Evolutionary conservation across 352 stramenopile genomes (phyloP), one percentile per base, ranked within the genome.

Genomic region (Globisporangium heterothallicum): DNA sequence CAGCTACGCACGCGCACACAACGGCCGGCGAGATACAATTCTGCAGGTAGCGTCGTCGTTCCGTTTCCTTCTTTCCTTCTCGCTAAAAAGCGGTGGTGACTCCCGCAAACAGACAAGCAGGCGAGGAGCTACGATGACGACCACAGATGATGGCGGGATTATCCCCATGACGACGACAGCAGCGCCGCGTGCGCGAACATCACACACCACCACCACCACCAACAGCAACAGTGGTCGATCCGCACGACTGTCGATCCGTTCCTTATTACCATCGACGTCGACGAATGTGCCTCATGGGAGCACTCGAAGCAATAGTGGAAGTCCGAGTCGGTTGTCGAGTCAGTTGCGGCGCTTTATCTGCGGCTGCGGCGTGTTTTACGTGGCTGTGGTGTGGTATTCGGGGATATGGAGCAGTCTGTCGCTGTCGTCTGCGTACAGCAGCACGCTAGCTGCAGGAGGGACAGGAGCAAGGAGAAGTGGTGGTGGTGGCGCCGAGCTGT

Each of bases 361-460:
- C 21, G 56, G 61, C n/a, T 65, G 56, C 21, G 61, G 45, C 6
- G n/a, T 64, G 16, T 48, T 68, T 25, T 68, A 68, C 41, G 36
- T 65, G 10, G 42, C 42, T 9, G 32, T 62, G 27, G 41, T 68
- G 9, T 68, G 61, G 61, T 58, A 58, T 46, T 53, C 51, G 10
- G 30, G 56, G 10, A 24, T 58, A n/a, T 65, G 57, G 61, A 42
- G 43, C 29, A 35, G 18, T 21, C 14, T 49, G 12, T 12, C 24
- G 12, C 42, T 41, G 19, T 30, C n/a, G 5, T 13, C n/a, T 4
- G 16, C 32, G 4, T n/a, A 1, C 30, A 14, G 25, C 16, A 19
- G 9, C 24, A 18, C 21, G 30, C 19, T 12, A 42, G 2, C n/a
- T 3, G 16, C 12, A n/a, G 13, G 1, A 36, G n/a, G 21, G 25